A percentile compares a stretch with the other conserved stretches of the same genome.
Conservation (phyloP, 306 rosid species). For the Argentina anserina region DNA sequence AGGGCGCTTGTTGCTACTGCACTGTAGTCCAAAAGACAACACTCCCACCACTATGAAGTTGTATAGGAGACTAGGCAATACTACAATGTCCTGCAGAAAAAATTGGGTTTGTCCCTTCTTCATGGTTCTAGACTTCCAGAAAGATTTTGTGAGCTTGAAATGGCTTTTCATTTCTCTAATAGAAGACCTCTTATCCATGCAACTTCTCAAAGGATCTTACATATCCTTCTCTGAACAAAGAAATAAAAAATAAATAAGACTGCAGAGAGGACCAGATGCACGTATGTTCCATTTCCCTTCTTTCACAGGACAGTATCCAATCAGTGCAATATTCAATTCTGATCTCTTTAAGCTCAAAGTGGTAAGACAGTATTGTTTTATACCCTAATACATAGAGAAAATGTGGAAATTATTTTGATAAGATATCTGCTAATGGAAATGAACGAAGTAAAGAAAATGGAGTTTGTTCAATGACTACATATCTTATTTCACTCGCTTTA, state of each 20-base stretch:
- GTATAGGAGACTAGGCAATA: background rate
- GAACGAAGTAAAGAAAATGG: slow-evolving; percentile 38
- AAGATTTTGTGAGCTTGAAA: background rate
- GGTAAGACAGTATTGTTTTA: background rate
- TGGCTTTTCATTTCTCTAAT: background rate
- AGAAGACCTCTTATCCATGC: background rate
- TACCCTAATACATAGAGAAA: background rate
- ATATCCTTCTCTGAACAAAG: background rate
- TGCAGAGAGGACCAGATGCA: background rate
- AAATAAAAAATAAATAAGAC: background rate
- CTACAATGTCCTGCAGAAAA: background rate
- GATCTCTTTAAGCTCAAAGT: background rate
- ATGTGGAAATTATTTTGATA: slow-evolving; percentile 11
- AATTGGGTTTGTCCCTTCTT: background rate
- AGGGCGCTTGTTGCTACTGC: slow-evolving; percentile 38
- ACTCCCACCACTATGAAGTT: slow-evolving; percentile 1
- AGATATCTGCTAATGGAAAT: slow-evolving; percentile 27
- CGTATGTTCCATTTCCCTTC: background rate
- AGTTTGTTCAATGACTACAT: slow-evolving; percentile 42
- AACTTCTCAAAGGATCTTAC: background rate
- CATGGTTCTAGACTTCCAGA: too few relatives aligned
- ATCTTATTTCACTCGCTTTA: slow-evolving; percentile 42
- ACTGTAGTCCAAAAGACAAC: slow-evolving; percentile 28
- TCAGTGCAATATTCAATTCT: background rate
- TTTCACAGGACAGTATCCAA: background rate